Conservation (phyloP, 2,329 filamentous ascomycete species). For the Ophiostoma ulmi region DNA sequence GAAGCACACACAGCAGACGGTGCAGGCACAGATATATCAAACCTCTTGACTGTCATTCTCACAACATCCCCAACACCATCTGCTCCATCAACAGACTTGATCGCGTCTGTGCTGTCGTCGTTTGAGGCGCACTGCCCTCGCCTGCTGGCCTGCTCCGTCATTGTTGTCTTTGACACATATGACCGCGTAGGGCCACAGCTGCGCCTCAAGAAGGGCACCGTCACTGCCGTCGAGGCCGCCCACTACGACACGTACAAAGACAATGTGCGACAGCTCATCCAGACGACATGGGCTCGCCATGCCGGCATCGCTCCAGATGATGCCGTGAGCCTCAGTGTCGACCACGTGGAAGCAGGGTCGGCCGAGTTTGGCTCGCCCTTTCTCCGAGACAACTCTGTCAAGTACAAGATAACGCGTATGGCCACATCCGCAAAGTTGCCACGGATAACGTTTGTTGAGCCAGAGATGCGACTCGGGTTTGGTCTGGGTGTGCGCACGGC, state of each 20-base stretch:
- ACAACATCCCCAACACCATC: constrained; percentile 54
- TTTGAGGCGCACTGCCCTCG: constrained; percentile 41
- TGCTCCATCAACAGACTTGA: constrained; percentile 47
- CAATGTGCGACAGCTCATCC: constrained; percentile 43
- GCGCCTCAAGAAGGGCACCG: constrained; percentile 50
- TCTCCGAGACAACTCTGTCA: constrained; percentile 35
- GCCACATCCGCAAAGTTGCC: constrained; percentile 33
- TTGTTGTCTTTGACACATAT: constrained; percentile 50
- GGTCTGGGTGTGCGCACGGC: constrained; percentile 51
- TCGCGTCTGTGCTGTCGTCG: constrained; percentile 44
- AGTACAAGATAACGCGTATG: constrained; percentile 33
- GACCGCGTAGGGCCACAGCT: constrained; percentile 42
- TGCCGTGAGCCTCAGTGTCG: neutral
- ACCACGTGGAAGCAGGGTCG: constrained; percentile 28
- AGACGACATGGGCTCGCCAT: constrained; percentile 25
- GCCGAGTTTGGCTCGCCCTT: constrained; percentile 45
- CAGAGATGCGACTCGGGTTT: constrained; percentile 45
- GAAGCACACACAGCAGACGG: neutral
- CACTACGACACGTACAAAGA: constrained; percentile 43
- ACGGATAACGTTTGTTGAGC: constrained; percentile 47
- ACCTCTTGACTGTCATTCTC: constrained; percentile 43
- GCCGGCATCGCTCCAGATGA: neutral
- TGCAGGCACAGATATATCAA: constrained; percentile 10
- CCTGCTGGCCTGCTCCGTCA: constrained; percentile 41
- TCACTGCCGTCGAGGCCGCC: constrained; percentile 43